phyloP scores from a whole-genome alignment of 176 grass and related monocot species.

The Juncus inflexus region DNA sequence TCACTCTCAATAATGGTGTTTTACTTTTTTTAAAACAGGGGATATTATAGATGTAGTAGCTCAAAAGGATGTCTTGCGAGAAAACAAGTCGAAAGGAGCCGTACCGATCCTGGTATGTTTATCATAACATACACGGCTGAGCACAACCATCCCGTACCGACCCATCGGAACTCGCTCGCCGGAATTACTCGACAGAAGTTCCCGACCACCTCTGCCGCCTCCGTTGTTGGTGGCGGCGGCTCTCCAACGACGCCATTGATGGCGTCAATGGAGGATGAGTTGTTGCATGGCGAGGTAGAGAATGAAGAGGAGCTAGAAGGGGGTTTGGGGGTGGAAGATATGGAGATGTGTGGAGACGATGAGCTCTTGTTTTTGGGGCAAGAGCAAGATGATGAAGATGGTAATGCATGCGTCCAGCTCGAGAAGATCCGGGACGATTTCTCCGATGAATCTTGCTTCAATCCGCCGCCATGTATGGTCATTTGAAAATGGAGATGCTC shows the following conservation, averaged over 20 bases:
- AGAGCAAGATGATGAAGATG: slow-evolving; percentile 14
- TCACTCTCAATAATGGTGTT: background rate
- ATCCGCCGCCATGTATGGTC: slow-evolving; percentile 22
- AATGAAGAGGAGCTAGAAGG: slow-evolving; percentile 29
- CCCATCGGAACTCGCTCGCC: slow-evolving; percentile 72
- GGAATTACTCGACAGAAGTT: slow-evolving; percentile 57
- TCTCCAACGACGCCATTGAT: slow-evolving; percentile 19
- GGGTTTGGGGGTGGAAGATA: slow-evolving; percentile 54
- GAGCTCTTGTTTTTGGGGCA: slow-evolving; percentile 35
- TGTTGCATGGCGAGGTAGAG: slow-evolving; percentile 29
- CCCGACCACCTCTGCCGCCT: background rate
- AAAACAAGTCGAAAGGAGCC: slow-evolving; percentile 81
- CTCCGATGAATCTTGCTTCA: slow-evolving; percentile 25
- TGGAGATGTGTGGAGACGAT: slow-evolving; percentile 55
- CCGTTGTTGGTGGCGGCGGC: background rate
- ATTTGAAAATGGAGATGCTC: background rate
- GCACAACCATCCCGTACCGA: slow-evolving; percentile 56
- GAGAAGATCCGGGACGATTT: slow-evolving; percentile 10
- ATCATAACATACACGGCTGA: slow-evolving; percentile 81
- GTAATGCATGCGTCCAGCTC: slow-evolving; percentile 8
- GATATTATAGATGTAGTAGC: slow-evolving; percentile 77
- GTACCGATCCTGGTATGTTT: slow-evolving; percentile 36
- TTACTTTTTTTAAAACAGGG: slow-evolving; percentile 27
- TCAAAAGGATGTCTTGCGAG: slow-evolving; percentile 57
- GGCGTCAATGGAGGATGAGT: slow-evolving; percentile 29